Percentiles rank a stretch among this genome's conserved stretches.
Evolutionary conservation across 208 protist species (phyloP).

Genomic region (Trypanosomatidae sp.): DNA sequence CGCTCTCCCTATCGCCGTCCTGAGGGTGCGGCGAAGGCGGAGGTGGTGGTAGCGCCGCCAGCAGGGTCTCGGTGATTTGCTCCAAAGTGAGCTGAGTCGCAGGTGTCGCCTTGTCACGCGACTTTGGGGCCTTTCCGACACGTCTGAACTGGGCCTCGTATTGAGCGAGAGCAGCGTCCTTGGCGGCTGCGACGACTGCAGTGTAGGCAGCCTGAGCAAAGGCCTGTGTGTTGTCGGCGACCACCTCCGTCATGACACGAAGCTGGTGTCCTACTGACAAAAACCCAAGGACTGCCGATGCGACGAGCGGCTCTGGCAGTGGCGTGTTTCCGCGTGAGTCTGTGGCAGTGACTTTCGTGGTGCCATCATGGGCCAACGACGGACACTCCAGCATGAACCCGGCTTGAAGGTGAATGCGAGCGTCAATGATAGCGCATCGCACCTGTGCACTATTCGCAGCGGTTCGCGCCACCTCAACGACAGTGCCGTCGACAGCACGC

Average conservation of each 20-base stretch:
- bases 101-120: slow-evolving; percentile 32
- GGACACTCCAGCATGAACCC: slow-evolving; percentile 48
- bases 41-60: slow-evolving; percentile 45
- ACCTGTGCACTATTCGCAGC: slow-evolving; percentile 65
- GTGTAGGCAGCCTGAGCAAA: slow-evolving; percentile 43
- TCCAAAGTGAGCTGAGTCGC: slow-evolving; percentile 45
- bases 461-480: slow-evolving; percentile 58
- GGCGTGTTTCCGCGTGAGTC: not conserved
- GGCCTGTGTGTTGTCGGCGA: slow-evolving; percentile 60
- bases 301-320: slow-evolving; percentile 24
- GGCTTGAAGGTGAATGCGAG: slow-evolving; percentile 24
- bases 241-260: slow-evolving; percentile 54
- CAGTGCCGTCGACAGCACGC: slow-evolving; percentile 49
- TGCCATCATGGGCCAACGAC: not conserved
- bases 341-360: not conserved
- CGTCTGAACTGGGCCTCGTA: slow-evolving; percentile 46
- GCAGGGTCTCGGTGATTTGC: slow-evolving; percentile 44
- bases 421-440: slow-evolving; percentile 32
- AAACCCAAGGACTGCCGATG: slow-evolving; percentile 48
- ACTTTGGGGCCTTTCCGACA: slow-evolving; percentile 16
- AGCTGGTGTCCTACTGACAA: slow-evolving; percentile 30
- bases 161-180: slow-evolving; percentile 50
- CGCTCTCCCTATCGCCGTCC: not conserved
- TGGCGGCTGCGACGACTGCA: slow-evolving; percentile 44
- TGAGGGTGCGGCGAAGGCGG: slow-evolving; percentile 7